Conservation (phyloP, 2,329 filamentous ascomycete species). For the Trichoderma simmonsii region DNA sequence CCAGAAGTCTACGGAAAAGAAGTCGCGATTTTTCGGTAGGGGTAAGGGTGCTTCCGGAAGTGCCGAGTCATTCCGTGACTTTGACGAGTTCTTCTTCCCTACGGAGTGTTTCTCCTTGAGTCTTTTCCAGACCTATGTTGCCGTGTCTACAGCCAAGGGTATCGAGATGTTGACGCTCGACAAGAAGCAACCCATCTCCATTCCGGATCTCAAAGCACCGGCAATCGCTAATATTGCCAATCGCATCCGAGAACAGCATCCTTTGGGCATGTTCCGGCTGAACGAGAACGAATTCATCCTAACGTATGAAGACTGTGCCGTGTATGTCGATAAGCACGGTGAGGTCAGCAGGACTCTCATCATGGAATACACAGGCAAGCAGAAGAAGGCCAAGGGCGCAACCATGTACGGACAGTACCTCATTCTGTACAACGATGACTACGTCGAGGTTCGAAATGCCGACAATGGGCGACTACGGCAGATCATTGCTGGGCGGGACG, state of each 20-base stretch:
- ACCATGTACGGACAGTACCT: slow-evolving; percentile 91
- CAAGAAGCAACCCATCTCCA: slow-evolving; percentile 92
- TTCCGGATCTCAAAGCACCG: slow-evolving; percentile 78
- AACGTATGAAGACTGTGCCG: slow-evolving; percentile 91
- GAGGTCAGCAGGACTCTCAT: slow-evolving; percentile 91
- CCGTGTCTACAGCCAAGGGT: slow-evolving; percentile 85
- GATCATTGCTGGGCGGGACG: slow-evolving; percentile 88
- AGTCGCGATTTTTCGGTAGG: slow-evolving; percentile 62
- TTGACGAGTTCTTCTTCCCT: slow-evolving; percentile 97
- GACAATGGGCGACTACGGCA: slow-evolving; percentile 92
- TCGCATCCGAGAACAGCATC: slow-evolving; percentile 77
- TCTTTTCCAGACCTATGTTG: slow-evolving; percentile 90
- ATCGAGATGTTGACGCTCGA: slow-evolving; percentile 96
- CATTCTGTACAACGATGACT: slow-evolving; percentile 90
- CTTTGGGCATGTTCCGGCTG: slow-evolving; percentile 94
- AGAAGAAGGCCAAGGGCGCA: slow-evolving; percentile 72
- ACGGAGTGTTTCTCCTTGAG: slow-evolving; percentile 94
- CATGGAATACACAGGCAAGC: slow-evolving; percentile 97
- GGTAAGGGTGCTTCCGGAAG: slow-evolving; percentile 61
- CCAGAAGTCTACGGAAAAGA: slow-evolving; percentile 86
- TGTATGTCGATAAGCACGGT: slow-evolving; percentile 97
- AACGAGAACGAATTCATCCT: slow-evolving; percentile 90
- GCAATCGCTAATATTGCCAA: slow-evolving; percentile 81
- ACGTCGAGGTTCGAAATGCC: slow-evolving; percentile 94
- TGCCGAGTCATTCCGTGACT: slow-evolving; percentile 96